phyloP scores from a whole-genome alignment of 768 basidiomycete genomes.

The Suillus subalutaceus region DNA sequence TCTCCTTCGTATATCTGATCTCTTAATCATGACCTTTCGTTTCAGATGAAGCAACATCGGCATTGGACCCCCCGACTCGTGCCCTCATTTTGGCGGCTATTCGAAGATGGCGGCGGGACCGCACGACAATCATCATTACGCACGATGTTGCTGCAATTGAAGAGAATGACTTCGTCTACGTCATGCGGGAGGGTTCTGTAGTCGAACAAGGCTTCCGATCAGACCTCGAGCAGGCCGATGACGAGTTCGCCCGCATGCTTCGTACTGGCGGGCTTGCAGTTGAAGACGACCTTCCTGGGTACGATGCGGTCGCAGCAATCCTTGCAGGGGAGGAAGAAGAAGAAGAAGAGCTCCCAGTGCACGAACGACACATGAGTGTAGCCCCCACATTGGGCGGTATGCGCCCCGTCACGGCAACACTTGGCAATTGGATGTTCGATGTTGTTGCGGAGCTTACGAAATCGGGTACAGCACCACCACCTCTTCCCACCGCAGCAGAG shows the following conservation, averaged over 20 bases:
- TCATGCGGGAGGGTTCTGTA: conserved; percentile 78
- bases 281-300: conserved; percentile 38
- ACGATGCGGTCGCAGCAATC: conserved; percentile 47
- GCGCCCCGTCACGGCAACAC: conserved; percentile 51
- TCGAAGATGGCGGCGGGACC: conserved; percentile 69
- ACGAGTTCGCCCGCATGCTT: conserved; percentile 78
- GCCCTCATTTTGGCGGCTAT: conserved; percentile 80
- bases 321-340: conserved; percentile 50
- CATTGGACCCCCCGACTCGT: conserved; percentile 85
- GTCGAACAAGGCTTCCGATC: conserved; percentile 83
- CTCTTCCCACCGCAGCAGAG: conserved; percentile 18
- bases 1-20: background rate
- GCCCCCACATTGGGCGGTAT: conserved; percentile 37
- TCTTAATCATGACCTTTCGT: conserved; percentile 10
- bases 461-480: conserved; percentile 24
- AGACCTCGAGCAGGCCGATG: conserved; percentile 67
- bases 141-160: conserved; percentile 90
- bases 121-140: conserved; percentile 67
- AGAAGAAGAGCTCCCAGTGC: conserved; percentile 29
- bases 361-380: conserved; percentile 46
- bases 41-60: conserved; percentile 79
- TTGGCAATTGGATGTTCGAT: conserved; percentile 88
- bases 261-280: conserved; percentile 59
- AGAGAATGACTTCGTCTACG: conserved; percentile 84
- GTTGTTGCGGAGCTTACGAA: conserved; percentile 68